Base-by-base conservation (phyloP, 495 filamentous ascomycete species). In the Talaromyces liani region DNA sequence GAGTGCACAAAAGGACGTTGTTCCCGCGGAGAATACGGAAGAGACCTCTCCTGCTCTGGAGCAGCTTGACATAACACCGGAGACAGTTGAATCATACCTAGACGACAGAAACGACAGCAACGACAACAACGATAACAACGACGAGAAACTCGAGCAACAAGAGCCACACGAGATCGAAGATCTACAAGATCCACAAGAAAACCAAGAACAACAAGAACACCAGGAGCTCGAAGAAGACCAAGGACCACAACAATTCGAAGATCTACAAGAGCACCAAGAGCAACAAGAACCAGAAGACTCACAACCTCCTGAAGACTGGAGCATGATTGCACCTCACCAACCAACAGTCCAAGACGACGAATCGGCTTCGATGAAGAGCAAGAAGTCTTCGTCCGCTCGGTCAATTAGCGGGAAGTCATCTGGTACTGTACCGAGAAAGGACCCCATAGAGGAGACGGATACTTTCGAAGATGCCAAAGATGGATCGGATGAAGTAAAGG, bases 261-360 rank as follows among this genome's bases (percentile, higher is more conserved):
- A 33, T 33, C 31, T 33, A 33, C 10, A 39, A 39, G 34, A 39
- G 4, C 34, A 39, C 0, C 34, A 39, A 41, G 51, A 55, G 25
- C 22, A 66, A 60, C 60, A 72, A 74, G 20, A 62, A 18, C 25
- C 45, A 6, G 31, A 41, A 45, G 20, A 62, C 1, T 18, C 16
- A 5, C 59, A 41, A 14, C 41, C 24, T 16, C 45, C 39, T 12
- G 60, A 62, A 47, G 51, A 55, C n/a, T 55, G 51, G 51, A 29
- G 51, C 25, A 55, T 55, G 51, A 29, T 55, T 29, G 51, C 51
- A 29, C 51, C 51, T 12, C 51, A 29, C 20, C 51, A 55, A 29
- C 51, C 51, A 12, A 24, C 20, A 16, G 9, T 55, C 24, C n/a
- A 55, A 29, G 51, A 55, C 51, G 20, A 55, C 25, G 51, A 53